Conservation (phyloP, 129 eudicot genomes). For the Dittrichia graveolens region DNA sequence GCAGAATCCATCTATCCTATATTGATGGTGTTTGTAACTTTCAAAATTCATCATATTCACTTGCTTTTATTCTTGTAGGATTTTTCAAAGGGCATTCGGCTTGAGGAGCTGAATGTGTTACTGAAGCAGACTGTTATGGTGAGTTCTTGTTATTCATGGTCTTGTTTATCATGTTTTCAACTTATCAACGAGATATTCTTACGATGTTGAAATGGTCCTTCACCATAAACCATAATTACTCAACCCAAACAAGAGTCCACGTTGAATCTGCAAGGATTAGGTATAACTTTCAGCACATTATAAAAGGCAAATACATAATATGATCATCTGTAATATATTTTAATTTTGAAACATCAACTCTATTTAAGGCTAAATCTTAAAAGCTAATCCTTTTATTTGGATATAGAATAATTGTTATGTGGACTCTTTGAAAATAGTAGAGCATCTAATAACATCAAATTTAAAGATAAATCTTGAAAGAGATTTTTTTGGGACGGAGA, state of each 20-base stretch:
- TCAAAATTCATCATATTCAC: slow-evolving; percentile 1
- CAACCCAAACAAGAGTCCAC: not conserved
- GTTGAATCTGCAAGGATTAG: slow-evolving; percentile 12
- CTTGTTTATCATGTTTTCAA: slow-evolving; percentile 16
- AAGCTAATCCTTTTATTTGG: slow-evolving; percentile 1
- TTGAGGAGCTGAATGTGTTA: slow-evolving; percentile 81
- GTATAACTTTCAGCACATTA: not conserved
- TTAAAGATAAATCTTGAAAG: not conserved
- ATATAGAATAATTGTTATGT: not conserved
- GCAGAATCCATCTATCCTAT: not conserved
- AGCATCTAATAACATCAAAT: not conserved
- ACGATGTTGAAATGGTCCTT: not conserved
- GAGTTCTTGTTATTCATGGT: slow-evolving; percentile 18
- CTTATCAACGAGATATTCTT: slow-evolving; percentile 17
- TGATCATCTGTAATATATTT: too few relatives aligned
- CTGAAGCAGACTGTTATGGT: slow-evolving; percentile 97
- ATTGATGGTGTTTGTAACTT: slow-evolving; percentile 15
- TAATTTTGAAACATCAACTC: not conserved
- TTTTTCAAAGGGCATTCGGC: slow-evolving; percentile 84
- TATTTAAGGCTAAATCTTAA: not conserved
- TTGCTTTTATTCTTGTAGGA: slow-evolving; percentile 48
- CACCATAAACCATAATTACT: not conserved
- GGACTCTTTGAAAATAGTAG: not conserved
- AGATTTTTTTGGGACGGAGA: slow-evolving; percentile 14
- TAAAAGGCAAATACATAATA: not conserved